These are phyloP conservation scores for Plasmodium coatneyi DNA, from an alignment of 169 alveolate species.

Conservation along the genomic window DNA sequence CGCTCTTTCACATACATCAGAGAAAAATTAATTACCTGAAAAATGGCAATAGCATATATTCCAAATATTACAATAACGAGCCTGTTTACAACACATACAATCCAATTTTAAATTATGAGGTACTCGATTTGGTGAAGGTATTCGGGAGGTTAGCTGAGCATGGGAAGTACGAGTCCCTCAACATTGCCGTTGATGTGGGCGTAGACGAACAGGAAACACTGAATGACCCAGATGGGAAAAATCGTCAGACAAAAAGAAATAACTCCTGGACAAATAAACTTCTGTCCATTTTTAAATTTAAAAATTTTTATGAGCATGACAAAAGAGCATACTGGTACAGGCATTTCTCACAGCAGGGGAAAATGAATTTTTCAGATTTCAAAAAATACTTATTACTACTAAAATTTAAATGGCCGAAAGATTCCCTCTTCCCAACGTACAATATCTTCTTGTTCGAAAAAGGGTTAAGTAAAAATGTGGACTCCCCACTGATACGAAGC, in stretches of 20 bases:
- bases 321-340: slow-evolving; percentile 36
- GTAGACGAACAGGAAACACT: not conserved
- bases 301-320: not conserved
- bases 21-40: slow-evolving; percentile 49
- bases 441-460: slow-evolving; percentile 59
- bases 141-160: slow-evolving; percentile 76
- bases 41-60: slow-evolving; percentile 28
- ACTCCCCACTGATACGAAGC: slow-evolving; percentile 57
- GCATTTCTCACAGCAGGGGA: slow-evolving; percentile 60
- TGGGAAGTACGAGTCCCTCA: slow-evolving; percentile 24
- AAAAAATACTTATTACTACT: slow-evolving; percentile 19
- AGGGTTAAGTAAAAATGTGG: slow-evolving; percentile 63
- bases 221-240: not conserved
- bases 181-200: slow-evolving; percentile 15
- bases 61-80: slow-evolving; percentile 69
- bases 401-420: slow-evolving; percentile 76
- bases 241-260: not conserved
- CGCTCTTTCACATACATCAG: slow-evolving; percentile 40
- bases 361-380: slow-evolving; percentile 66
- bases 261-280: not conserved
- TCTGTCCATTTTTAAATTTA: not conserved
- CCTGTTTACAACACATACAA: slow-evolving; percentile 65
- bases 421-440: slow-evolving; percentile 60
- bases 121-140: slow-evolving; percentile 66
- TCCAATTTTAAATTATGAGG: slow-evolving; percentile 75